Evolutionary conservation across 2,329 filamentous ascomycete species (phyloP), one percentile per base, ranked within the genome.

Genomic region (Lojkania enalia): DNA sequence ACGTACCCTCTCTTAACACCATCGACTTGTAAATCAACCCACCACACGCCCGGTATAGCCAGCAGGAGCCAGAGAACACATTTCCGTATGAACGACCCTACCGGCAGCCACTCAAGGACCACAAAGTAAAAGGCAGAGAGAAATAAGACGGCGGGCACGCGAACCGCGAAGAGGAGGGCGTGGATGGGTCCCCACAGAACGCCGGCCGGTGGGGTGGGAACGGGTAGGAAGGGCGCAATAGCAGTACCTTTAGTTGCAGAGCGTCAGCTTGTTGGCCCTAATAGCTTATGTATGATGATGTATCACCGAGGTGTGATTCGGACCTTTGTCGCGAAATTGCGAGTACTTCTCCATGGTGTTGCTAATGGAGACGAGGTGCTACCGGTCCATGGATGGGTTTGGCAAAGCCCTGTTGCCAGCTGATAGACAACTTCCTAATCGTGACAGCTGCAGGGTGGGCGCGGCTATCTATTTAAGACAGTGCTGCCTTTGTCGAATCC

Each of bases 21-120:
- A 68, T 99, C 94, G 55, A 99, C 89, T 70, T 96, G 92, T n/a
- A 99, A 77, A 71, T 99, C 94, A 44, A 96, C 86, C 92, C 92
- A 97, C 90, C 91, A 97, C 46, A 99, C 88, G 20, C 94, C 92
- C 0, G 91, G 90, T 47, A 95, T 87, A 27, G 84, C 87, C 57
- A 99, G 81, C 54, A 97, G 81, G 49, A 84, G 81, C 92, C 94
- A 97, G 41, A 97, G 74, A 37, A 90, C 83, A 11, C 88, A 83
- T 73, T 97, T 97, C 63, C 90, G 90, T 32, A 84, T 73, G 23
- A 84, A 63, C 6, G 79, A 78, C 1, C 83, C 83, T 7, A 87
- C 77, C 0, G 90, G 90, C 12, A 96, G 80, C 79, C 86, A 88
- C 73, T 92, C 88, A 41, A 97, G 79, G 49, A 96, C 61, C 48